Percentiles rank a stretch among this genome's conserved stretches.
Evolutionary conservation across 2,329 filamentous ascomycete genomes (phyloP).

Genomic region (Colletotrichum sp.): DNA sequence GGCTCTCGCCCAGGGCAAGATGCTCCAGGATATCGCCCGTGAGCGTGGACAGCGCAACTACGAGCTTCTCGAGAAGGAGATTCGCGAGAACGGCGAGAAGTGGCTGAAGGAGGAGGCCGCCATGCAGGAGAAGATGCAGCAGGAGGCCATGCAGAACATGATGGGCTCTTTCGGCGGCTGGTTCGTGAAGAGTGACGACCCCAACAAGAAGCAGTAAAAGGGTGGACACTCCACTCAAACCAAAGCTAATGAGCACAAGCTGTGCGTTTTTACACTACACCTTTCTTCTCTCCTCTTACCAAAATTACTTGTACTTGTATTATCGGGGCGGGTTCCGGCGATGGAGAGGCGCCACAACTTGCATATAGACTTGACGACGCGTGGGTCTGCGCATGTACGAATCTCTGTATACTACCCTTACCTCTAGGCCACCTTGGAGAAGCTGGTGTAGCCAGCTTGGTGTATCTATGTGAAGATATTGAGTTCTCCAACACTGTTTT

Average conservation of each 20-base stretch:
- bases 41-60: slow-evolving; percentile 93
- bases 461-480: not conserved
- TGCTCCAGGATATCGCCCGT: slow-evolving; percentile 92
- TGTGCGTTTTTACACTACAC: not conserved
- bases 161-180: slow-evolving; percentile 75
- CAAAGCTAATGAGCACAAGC: slow-evolving; percentile 5
- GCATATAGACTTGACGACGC: slow-evolving; percentile 22
- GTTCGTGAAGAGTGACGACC: slow-evolving; percentile 39
- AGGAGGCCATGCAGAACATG: slow-evolving; percentile 92
- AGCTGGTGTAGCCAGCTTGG: not conserved
- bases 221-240: not conserved
- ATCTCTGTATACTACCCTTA: slow-evolving; percentile 23
- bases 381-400: slow-evolving; percentile 19
- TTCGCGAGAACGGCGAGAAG: slow-evolving; percentile 90
- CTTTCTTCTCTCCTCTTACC: slow-evolving; percentile 13
- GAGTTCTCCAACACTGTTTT: not conserved
- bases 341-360: slow-evolving; percentile 11
- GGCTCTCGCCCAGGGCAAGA: slow-evolving; percentile 90
- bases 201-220: slow-evolving; percentile 20
- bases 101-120: slow-evolving; percentile 95
- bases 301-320: slow-evolving; percentile 21
- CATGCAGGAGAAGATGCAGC: slow-evolving; percentile 85
- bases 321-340: slow-evolving; percentile 6
- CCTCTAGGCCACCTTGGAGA: not conserved
- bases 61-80: slow-evolving; percentile 86